Evolutionary conservation across 2,329 filamentous ascomycete species (phyloP).

Genomic region (Cordyceps farinosa): DNA sequence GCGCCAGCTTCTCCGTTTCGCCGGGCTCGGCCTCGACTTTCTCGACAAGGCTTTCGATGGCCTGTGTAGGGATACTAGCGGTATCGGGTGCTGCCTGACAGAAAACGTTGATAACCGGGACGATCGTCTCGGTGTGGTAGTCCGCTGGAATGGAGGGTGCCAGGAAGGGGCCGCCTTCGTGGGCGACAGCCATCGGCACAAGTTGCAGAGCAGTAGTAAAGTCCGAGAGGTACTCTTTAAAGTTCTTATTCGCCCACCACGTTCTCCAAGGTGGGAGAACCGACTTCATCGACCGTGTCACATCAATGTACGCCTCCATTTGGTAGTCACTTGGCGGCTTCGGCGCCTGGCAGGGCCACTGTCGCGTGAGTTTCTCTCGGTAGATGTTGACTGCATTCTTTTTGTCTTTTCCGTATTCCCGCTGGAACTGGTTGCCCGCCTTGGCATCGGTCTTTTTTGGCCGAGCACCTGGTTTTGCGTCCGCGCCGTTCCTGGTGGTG

Average conservation of each 20-base stretch:
- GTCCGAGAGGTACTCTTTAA: conserved; percentile 4
- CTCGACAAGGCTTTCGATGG: neutral
- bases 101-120: neutral
- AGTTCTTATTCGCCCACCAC: conserved; percentile 21
- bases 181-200: neutral
- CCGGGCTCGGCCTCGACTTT: neutral
- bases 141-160: neutral
- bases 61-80: neutral
- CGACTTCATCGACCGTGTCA: neutral
- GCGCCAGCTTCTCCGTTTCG: neutral
- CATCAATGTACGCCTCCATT: conserved; percentile 15
- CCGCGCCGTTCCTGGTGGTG: neutral
- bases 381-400: conserved; percentile 5
- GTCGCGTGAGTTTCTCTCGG: neutral
- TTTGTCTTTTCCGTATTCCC: neutral
- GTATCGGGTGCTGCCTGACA: neutral
- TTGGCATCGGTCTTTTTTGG: neutral
- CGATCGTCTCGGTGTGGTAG: neutral
- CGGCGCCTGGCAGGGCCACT: conserved; percentile 20
- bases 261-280: conserved; percentile 2
- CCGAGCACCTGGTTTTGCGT: neutral
- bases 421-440: neutral
- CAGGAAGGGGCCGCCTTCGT: neutral
- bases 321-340: neutral
- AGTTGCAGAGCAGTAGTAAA: neutral